A percentile compares a stretch with the other conserved stretches of the same genome.
phyloP scores from a whole-genome alignment of 1,284 basidiomycete species.

The Ustilago sp. region DNA sequence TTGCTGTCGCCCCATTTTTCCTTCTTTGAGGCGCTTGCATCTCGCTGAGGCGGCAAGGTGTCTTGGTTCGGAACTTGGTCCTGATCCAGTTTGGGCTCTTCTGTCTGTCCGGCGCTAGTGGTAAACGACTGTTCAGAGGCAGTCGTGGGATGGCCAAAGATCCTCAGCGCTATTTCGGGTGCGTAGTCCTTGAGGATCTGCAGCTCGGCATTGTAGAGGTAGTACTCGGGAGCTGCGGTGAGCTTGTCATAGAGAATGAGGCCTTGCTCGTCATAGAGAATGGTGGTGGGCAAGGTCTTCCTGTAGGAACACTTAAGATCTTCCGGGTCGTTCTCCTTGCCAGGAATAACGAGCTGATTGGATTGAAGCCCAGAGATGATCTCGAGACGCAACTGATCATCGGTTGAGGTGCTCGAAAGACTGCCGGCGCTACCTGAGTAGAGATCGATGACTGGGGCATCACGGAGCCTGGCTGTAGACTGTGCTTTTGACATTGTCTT shows the following conservation, averaged over 20 bases:
- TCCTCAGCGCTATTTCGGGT: constrained; percentile 71
- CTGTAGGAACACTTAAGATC: constrained; percentile 52
- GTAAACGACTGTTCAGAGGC: constrained; percentile 69
- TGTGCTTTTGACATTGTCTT: constrained; percentile 20
- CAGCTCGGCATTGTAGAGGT: constrained; percentile 78
- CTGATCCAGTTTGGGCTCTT: constrained; percentile 69
- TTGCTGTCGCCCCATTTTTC: constrained; percentile 75
- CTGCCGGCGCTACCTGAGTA: constrained; percentile 56
- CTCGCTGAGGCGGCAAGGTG: constrained; percentile 28
- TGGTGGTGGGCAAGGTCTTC: constrained; percentile 80
- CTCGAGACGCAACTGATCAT: constrained; percentile 45
- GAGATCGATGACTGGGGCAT: constrained; percentile 52
- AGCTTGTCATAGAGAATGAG: constrained; percentile 79
- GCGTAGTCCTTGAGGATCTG: constrained; percentile 72
- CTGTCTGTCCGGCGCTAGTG: background rate
- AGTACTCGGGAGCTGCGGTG: constrained; percentile 78
- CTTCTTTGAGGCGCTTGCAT: constrained; percentile 37
- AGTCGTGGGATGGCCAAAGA: constrained; percentile 58
- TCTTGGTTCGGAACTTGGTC: constrained; percentile 26
- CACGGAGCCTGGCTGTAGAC: constrained; percentile 7
- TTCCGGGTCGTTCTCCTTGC: constrained; percentile 37
- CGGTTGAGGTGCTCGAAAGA: constrained; percentile 35
- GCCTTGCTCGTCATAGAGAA: constrained; percentile 88
- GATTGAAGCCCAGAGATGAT: constrained; percentile 55
- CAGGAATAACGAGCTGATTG: constrained; percentile 52